Conservation (phyloP, 2,329 filamentous ascomycete species). For the Penicillium sp. region DNA sequence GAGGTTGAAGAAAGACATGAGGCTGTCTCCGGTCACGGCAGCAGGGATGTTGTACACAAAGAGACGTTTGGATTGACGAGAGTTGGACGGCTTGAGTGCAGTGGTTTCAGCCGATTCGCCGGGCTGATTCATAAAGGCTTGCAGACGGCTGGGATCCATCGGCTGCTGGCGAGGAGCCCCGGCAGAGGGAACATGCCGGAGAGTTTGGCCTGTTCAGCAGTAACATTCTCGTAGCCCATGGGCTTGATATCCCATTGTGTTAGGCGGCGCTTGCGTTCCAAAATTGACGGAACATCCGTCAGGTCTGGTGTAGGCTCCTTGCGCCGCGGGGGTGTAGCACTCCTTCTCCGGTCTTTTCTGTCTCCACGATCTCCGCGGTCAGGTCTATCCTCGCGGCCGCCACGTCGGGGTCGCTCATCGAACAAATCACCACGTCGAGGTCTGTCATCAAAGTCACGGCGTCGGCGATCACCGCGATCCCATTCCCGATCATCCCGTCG, state of each 20-base stretch:
- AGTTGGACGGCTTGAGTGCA: conserved; percentile 86
- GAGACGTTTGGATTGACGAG: conserved; percentile 87
- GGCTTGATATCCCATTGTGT: conserved; percentile 99
- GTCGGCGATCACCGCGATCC: conserved; percentile 42
- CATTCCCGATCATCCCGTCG: conserved; percentile 69
- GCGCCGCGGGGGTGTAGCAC: conserved; percentile 76
- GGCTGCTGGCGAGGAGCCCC: conserved; percentile 86
- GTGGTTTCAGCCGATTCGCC: conserved; percentile 63
- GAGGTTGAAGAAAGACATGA: conserved; percentile 87
- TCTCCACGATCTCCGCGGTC: conserved; percentile 40
- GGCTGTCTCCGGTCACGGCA: conserved; percentile 65
- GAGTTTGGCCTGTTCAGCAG: conserved; percentile 95
- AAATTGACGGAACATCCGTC: conserved; percentile 73
- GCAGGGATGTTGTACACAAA: conserved; percentile 77
- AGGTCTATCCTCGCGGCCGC: conserved; percentile 32
- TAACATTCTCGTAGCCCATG: conserved; percentile 95
- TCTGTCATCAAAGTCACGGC: conserved; percentile 61
- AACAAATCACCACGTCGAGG: conserved; percentile 54
- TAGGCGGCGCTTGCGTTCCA: conserved; percentile 82
- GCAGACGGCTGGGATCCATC: conserved; percentile 88
- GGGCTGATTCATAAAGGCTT: conserved; percentile 92
- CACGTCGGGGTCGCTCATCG: conserved; percentile 54
- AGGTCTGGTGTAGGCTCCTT: conserved; percentile 94
- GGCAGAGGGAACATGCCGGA: conserved; percentile 94
- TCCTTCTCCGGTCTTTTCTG: conserved; percentile 57